These are phyloP conservation scores for Ensete ventricosum DNA, from an alignment of 176 grass and related monocot genomes.

Conservation along the genomic window DNA sequence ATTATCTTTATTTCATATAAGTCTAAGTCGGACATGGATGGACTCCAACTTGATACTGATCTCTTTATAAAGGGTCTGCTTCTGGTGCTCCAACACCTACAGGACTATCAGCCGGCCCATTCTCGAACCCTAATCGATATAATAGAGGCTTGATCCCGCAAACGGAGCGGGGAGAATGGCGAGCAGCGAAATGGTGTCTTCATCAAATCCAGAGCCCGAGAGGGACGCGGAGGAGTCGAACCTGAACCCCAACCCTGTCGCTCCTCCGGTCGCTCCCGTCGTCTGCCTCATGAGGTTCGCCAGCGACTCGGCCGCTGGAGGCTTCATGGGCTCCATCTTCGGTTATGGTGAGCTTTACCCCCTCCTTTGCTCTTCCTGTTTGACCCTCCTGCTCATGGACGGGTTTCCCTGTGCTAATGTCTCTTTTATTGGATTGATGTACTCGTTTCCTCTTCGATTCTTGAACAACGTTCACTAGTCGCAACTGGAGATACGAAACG, in stretches of 20 bases:
- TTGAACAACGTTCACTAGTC: too few relatives aligned
- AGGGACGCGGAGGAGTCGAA: not conserved
- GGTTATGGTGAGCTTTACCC: constrained; percentile 53
- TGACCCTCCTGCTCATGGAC: not conserved
- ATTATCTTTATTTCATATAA: too few relatives aligned
- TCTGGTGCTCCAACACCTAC: too few relatives aligned
- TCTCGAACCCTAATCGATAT: too few relatives aligned
- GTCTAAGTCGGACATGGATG: too few relatives aligned
- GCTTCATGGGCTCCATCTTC: constrained; percentile 65
- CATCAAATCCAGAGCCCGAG: not conserved
- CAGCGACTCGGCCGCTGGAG: constrained; percentile 65
- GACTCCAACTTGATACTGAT: too few relatives aligned
- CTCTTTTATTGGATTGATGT: not conserved
- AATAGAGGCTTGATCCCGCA: too few relatives aligned
- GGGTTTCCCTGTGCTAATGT: not conserved
- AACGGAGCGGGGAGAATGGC: too few relatives aligned
- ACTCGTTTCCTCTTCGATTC: too few relatives aligned
- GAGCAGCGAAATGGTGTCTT: not conserved
- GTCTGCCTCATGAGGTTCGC: constrained; percentile 64
- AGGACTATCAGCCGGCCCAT: too few relatives aligned
- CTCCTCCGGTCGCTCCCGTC: constrained; percentile 20
- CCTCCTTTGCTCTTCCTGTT: not conserved
- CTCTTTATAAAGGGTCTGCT: too few relatives aligned
- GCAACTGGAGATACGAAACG: too few relatives aligned
- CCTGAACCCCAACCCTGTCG: not conserved